phyloP scores from a whole-genome alignment of 768 basidiomycete genomes.

The Mycena belliarum region DNA sequence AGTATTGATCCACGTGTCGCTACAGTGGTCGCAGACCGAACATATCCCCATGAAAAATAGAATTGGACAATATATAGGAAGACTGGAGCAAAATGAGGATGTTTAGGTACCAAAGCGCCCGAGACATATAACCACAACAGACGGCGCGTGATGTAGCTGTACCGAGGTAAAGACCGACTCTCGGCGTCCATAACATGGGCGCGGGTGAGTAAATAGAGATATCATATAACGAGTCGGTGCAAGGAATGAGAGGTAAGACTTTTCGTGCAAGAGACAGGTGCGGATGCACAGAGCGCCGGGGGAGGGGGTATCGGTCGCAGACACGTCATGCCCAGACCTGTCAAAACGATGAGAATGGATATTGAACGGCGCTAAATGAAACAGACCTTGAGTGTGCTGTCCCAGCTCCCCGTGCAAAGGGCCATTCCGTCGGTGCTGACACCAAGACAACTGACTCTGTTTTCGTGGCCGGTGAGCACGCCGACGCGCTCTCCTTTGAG shows the following conservation, averaged over 20 bases:
- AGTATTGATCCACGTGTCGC: constrained; percentile 17
- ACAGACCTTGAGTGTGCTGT: constrained; percentile 91
- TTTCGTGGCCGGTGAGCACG: constrained; percentile 96
- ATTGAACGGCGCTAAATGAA: not conserved
- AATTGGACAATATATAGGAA: constrained; percentile 23
- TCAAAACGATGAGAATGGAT: not conserved
- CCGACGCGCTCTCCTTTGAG: constrained; percentile 98
- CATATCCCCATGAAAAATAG: constrained; percentile 17
- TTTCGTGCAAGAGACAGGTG: constrained; percentile 17
- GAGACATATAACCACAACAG: constrained; percentile 18
- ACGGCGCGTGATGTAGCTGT: constrained; percentile 29
- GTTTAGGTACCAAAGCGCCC: constrained; percentile 18
- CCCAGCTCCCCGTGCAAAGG: constrained; percentile 98
- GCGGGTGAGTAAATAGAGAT: constrained; percentile 57
- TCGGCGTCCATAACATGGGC: constrained; percentile 49
- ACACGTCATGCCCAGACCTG: constrained; percentile 82
- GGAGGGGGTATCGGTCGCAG: constrained; percentile 20
- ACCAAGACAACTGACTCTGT: constrained; percentile 94
- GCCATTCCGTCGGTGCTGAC: constrained; percentile 98
- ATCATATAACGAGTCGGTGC: constrained; percentile 44
- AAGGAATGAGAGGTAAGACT: constrained; percentile 25
- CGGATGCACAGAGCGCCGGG: constrained; percentile 11
- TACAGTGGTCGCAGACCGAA: not conserved
- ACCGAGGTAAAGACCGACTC: constrained; percentile 63
- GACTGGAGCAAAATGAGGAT: constrained; percentile 16